Base-by-base conservation (phyloP, 2,329 filamentous ascomycete genomes). In the Epichloe bromicola region DNA sequence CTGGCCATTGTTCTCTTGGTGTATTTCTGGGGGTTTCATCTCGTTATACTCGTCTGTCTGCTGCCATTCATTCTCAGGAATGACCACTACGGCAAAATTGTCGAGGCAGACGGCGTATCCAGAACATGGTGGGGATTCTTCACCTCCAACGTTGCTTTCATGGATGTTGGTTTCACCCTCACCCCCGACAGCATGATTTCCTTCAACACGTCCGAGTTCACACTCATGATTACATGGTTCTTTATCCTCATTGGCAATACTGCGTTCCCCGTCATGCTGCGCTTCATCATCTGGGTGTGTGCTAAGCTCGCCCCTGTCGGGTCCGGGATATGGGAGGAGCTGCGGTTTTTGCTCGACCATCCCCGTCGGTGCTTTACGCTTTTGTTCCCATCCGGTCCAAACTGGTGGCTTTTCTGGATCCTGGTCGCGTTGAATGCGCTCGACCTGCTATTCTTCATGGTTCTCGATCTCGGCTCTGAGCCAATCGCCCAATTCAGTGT, bases 181-280 rank as follows among this genome's bases (percentile, higher is more conserved):
- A 97, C 89, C 0, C 85, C 90, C 0, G 87, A 97, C 68, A 96
- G 89, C 58, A 96, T 98, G 89, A 77, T 82, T 41, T 91, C 88
- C 0, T 97, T 97, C 65, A 82, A 88, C 58, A 78, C 72, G 8
- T 87, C 88, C 1, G 73, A 85, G 6, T 85, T 88, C 59, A 82
- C 85, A 1, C 72, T 97, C 44, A 72, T 96, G 20, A 63, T 93
- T 42, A 80, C 89, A 68, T 81, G 82, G 6, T 95, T 95, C 59
- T 76, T 97, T 41, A 93, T 97, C 62, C 82, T 97, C 54, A 88
- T 95, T 54, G 91, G 91, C 51, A 97, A 97, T 61, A 97, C 91
- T 0, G 93, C 86, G 0, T 97, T 97, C 59, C 93, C 91, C 0
- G 87, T 93, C 61, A 90, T 96, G 85, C 78, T 97, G 23, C 85